These are phyloP conservation scores for Limtongozyma cylindracea DNA, from an alignment of 805 yeast genomes.

Conservation along the genomic window DNA sequence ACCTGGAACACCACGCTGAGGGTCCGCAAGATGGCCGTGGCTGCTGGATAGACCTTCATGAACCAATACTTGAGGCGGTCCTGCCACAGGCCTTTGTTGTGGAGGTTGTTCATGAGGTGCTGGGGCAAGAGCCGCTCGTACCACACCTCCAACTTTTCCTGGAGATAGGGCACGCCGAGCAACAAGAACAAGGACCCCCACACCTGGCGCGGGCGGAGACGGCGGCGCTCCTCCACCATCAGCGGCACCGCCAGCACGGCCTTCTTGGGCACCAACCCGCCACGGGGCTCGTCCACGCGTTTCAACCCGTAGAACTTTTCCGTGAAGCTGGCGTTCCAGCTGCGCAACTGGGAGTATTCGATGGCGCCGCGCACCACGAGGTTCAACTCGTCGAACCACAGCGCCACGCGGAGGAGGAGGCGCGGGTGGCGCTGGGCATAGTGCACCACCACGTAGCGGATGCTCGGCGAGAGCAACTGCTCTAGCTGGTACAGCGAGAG, in stretches of 20 bases:
- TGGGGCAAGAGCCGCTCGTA: constrained; percentile 41
- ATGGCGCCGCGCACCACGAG: constrained; percentile 29
- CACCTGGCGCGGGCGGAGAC: constrained; percentile 27
- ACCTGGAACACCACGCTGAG: no score
- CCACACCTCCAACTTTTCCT: constrained; percentile 37
- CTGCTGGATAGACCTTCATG: constrained; percentile 35
- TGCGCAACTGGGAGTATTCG: constrained; percentile 43
- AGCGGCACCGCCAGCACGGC: constrained; percentile 12
- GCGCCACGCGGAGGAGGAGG: constrained; percentile 29
- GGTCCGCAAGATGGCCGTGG: no score
- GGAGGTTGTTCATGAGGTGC: constrained; percentile 21
- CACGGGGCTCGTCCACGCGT: constrained; percentile 20
- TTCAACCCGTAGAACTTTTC: constrained; percentile 85
- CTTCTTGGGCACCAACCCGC: no score
- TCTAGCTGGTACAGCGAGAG: constrained; percentile 64
- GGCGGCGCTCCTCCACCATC: constrained; percentile 21
- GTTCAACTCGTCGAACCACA: constrained; percentile 58
- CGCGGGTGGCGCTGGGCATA: constrained; percentile 63
- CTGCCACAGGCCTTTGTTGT: constrained; percentile 2
- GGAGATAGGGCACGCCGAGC: constrained; percentile 42
- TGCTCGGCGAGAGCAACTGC: constrained; percentile 53
- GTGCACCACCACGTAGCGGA: constrained; percentile 56
- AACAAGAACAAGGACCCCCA: constrained; percentile 27
- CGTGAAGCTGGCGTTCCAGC: constrained; percentile 70
- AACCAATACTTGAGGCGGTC: constrained; percentile 14